Evolutionary conservation across 2,329 filamentous ascomycete genomes (phyloP), one percentile per base, ranked within the genome.

Genomic region (Botryosphaeria dothidea): DNA sequence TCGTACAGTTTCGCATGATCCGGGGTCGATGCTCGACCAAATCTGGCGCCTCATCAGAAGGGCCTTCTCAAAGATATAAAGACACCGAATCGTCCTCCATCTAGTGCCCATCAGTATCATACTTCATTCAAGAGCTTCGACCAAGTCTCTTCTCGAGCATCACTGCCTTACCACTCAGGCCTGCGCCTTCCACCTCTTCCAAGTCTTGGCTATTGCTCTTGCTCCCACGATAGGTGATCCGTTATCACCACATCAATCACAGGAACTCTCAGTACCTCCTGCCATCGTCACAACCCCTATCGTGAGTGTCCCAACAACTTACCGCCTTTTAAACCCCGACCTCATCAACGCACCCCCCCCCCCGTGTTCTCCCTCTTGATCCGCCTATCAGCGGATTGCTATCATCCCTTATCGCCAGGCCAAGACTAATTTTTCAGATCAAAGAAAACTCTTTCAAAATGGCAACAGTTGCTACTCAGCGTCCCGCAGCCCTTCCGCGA

Each of bases 391-490:
- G 17, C 23, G 38, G 7, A 21, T n/a, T 25, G 31, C 4, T 21
- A n/a, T 21, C 38, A 15, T 21, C 23, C 41, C 56, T 60, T 46
- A 60, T 60, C 56, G 56, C 38, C 7, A 21, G 25, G 27, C 56
- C 41, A 31, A 60, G 27, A 8, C 56, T 60, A 17, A 60, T 41
- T 34, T 25, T 36, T 36, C 29, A 13, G 27, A n/a, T 23, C 43
- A 61, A n/a, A n/a, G 45, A 49, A 36, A 43, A 61, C n/a, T 38
- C 57, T 19, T 63, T 54, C 48, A 46, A 66, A 70, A 76, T 68
- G 72, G 71, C 67, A 69, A 67, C 68, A 64, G 73, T 72, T 69
- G 71, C 68, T 66, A 74, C 67, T 66, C 72, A 69, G 69, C 72
- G 61, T 65, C 70, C 60, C 61, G 71, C 69, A 67, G 68, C 64